Percentiles rank a stretch among this genome's conserved stretches.
Conservation (phyloP, 257 asterid species). For the Rubia yunnanensis region DNA sequence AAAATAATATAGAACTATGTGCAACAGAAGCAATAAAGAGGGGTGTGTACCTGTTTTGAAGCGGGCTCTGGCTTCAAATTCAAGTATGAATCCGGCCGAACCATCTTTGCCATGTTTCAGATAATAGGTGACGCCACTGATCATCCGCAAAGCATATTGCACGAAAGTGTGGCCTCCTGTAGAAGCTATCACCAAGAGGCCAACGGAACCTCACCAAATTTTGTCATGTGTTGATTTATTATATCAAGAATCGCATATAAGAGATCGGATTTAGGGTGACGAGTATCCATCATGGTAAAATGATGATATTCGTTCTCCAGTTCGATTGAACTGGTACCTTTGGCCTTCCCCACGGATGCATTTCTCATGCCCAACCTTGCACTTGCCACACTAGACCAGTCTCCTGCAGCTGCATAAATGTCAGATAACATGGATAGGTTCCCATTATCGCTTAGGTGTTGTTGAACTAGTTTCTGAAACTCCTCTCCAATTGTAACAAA, state of each 20-base stretch:
- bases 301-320: slow-evolving; percentile 47
- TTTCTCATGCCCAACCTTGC: slow-evolving; percentile 48
- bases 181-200: slow-evolving; percentile 9
- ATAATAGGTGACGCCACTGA: background rate
- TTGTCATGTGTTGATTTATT: slow-evolving; percentile 47
- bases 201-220: slow-evolving; percentile 21
- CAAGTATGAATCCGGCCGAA: background rate
- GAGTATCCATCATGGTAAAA: slow-evolving; percentile 56
- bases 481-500: slow-evolving; percentile 39
- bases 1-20: background rate
- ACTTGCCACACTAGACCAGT: slow-evolving; percentile 56
- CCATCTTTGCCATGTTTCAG: background rate
- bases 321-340: slow-evolving; percentile 54
- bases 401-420: slow-evolving; percentile 50
- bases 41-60: background rate
- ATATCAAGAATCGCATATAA: slow-evolving; percentile 46
- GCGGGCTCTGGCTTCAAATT: background rate
- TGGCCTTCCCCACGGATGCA: slow-evolving; percentile 24
- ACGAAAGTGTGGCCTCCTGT: background rate
- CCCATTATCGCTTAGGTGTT: slow-evolving; percentile 38
- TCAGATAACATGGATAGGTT: slow-evolving; percentile 43
- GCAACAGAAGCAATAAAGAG: background rate
- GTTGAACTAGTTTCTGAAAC: slow-evolving; percentile 31
- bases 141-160: background rate
- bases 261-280: slow-evolving; percentile 47